These are phyloP conservation scores for Auricularia cornea DNA, from an alignment of 768 basidiomycete genomes.

Conservation along the genomic window DNA sequence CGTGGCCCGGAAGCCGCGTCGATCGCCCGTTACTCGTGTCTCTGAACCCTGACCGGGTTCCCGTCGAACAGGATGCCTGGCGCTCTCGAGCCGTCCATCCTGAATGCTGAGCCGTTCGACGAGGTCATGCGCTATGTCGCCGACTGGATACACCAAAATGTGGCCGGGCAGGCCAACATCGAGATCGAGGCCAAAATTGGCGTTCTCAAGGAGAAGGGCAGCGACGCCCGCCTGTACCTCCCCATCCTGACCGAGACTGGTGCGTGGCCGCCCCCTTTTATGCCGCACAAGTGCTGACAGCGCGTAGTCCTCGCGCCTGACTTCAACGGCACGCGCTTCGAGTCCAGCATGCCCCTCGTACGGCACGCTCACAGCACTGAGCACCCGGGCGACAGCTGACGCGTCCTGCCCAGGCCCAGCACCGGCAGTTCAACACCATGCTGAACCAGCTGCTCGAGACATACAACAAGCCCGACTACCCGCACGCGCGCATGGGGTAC, in stretches of 20 bases:
- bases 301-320: conserved; percentile 25
- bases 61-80: too few relatives aligned
- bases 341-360: conserved; percentile 83
- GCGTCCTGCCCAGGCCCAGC: conserved; percentile 55
- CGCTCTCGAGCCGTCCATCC: conserved; percentile 53
- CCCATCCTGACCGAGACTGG: conserved; percentile 81
- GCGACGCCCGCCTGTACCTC: conserved; percentile 49
- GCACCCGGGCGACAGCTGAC: conserved; percentile 14
- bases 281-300: not conserved
- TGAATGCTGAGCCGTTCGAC: conserved; percentile 84
- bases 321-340: conserved; percentile 63
- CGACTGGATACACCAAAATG: conserved; percentile 58
- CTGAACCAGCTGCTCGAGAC: conserved; percentile 72
- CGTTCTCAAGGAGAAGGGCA: conserved; percentile 48
- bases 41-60: too few relatives aligned
- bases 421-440: conserved; percentile 75
- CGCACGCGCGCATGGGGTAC: conserved; percentile 56
- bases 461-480: conserved; percentile 42
- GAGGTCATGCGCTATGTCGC: conserved; percentile 90
- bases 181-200: conserved; percentile 94
- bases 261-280: conserved; percentile 34
- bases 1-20: too few relatives aligned
- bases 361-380: conserved; percentile 4
- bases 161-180: conserved; percentile 41
- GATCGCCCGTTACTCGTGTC: too few relatives aligned